phyloP scores from a whole-genome alignment of 345 rosid species.

The Hibiscus tridactylites region DNA sequence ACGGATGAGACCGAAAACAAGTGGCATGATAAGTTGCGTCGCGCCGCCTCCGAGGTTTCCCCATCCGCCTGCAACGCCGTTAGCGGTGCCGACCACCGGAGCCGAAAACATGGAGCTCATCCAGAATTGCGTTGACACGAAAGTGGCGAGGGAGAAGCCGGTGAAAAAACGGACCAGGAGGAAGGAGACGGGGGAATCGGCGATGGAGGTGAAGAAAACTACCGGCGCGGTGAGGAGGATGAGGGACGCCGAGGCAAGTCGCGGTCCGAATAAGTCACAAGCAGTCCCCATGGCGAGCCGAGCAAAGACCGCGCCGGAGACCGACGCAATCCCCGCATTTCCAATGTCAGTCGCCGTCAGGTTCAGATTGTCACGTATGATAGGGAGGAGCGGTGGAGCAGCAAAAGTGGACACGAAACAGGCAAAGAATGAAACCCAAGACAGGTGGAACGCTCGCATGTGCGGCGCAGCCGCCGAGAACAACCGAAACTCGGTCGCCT shows the following conservation, averaged over 20 bases:
- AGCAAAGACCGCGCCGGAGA: slow-evolving; percentile 81
- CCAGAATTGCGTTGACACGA: slow-evolving; percentile 95
- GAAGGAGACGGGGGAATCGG: slow-evolving; percentile 57
- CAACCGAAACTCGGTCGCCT: slow-evolving; percentile 59
- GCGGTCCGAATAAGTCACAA: slow-evolving; percentile 82
- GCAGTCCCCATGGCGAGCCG: slow-evolving; percentile 74
- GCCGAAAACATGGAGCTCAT: slow-evolving; percentile 89
- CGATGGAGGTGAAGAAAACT: slow-evolving; percentile 55
- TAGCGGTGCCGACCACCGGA: slow-evolving; percentile 67
- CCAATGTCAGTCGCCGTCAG: slow-evolving; percentile 86
- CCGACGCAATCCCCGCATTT: slow-evolving; percentile 87
- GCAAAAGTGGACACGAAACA: slow-evolving; percentile 87
- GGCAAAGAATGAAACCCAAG: slow-evolving; percentile 79
- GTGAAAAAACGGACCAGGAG: slow-evolving; percentile 63
- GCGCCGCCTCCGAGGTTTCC: slow-evolving; percentile 92
- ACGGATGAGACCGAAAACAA: slow-evolving; percentile 46
- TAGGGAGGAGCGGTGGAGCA: slow-evolving; percentile 79
- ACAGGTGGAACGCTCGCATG: slow-evolving; percentile 82
- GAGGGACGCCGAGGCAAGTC: slow-evolving; percentile 78
- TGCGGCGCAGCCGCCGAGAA: slow-evolving; percentile 70
- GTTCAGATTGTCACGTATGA: slow-evolving; percentile 72
- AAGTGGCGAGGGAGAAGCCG: slow-evolving; percentile 74
- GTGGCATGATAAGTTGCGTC: slow-evolving; percentile 86
- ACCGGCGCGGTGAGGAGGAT: slow-evolving; percentile 82
- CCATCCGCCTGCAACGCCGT: slow-evolving; percentile 90